Conservation (phyloP, 352 stramenopile genomes). For the Pythium phragmitis region DNA sequence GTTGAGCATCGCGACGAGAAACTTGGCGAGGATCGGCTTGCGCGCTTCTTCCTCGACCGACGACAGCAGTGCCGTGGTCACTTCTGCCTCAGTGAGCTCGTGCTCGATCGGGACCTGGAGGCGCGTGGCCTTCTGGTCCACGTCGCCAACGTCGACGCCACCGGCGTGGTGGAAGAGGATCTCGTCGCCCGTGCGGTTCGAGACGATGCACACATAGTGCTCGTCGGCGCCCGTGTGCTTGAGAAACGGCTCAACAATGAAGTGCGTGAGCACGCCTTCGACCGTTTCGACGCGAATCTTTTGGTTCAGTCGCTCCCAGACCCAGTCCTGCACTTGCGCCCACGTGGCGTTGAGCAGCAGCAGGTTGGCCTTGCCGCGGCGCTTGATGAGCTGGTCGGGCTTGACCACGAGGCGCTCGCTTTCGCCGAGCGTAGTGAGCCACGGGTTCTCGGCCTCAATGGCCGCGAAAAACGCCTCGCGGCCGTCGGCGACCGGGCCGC, state of each 20-base stretch:
- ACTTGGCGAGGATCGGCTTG: conserved; percentile 83
- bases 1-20: conserved; percentile 90
- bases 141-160: conserved; percentile 95
- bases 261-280: conserved; percentile 92
- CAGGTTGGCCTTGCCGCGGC: conserved; percentile 94
- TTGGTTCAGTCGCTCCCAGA: conserved; percentile 92
- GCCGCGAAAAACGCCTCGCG: conserved; percentile 61
- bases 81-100: conserved; percentile 63
- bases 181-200: conserved; percentile 93
- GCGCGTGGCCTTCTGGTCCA: conserved; percentile 92
- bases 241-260: conserved; percentile 98
- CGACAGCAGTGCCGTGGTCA: conserved; percentile 69
- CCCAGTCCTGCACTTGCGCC: conserved; percentile 92
- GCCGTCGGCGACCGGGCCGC: conserved; percentile 11
- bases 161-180: conserved; percentile 96
- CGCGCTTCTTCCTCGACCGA: conserved; percentile 73
- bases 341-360: conserved; percentile 94
- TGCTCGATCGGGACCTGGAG: conserved; percentile 86
- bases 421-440: conserved; percentile 70
- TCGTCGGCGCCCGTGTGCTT: conserved; percentile 92
- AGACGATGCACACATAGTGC: conserved; percentile 97
- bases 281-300: conserved; percentile 91
- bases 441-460: conserved; percentile 78
- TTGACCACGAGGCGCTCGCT: conserved; percentile 93
- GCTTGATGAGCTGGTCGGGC: conserved; percentile 98